Evolutionary conservation across 441 rosid species (phyloP), one percentile per base, ranked within the genome.

Genomic region (Euphorbia schlechtendalii): DNA sequence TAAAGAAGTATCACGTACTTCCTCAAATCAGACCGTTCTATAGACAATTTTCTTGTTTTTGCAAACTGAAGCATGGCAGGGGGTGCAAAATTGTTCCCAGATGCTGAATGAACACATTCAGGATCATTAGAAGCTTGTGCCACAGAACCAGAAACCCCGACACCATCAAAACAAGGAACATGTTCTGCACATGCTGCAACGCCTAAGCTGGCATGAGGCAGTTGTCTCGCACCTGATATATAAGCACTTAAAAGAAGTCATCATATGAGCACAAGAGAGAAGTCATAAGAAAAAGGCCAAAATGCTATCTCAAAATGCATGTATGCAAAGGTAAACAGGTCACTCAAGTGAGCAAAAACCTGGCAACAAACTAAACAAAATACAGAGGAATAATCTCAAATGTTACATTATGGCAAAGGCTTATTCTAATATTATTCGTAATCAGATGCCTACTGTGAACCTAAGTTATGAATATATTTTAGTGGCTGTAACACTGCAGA

Each of bases 51-150:
- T 80, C 98, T 86, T 13, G 96, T 83, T 79, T 89, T 95, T 24
- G 98, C 94, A 68, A 95, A 95, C 63, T 89, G 97, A 71, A 94
- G 73, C 86, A 89, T 75, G 41, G 96, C 76, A 70, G 92, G 77
- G 58, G 84, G 77, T 13, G 77, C 80, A 77, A 83, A 81, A 76
- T 74, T 84, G 77, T 76, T 86, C 70, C 86, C 93, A 73, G 88
- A 74, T 64, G 68, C 75, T 40, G 94, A 77, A 63, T 88, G 98
- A 69, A 81, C 74, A 69, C 75, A 76, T 65, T 89, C 98, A 63
- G 84, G 79, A 78, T 91, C 98, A 60, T 77, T 80, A 61, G 68
- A 81, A 28, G 87, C 70, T 68, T 80, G 95, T 65, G 76, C 82
- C 11, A 71, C 69, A 65, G 76, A 66, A 59, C 82, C 84, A 59